Percentiles rank a stretch among this genome's conserved stretches.
phyloP scores from a whole-genome alignment of 169 alveolate genomes.

The Eimeria falciformis region DNA sequence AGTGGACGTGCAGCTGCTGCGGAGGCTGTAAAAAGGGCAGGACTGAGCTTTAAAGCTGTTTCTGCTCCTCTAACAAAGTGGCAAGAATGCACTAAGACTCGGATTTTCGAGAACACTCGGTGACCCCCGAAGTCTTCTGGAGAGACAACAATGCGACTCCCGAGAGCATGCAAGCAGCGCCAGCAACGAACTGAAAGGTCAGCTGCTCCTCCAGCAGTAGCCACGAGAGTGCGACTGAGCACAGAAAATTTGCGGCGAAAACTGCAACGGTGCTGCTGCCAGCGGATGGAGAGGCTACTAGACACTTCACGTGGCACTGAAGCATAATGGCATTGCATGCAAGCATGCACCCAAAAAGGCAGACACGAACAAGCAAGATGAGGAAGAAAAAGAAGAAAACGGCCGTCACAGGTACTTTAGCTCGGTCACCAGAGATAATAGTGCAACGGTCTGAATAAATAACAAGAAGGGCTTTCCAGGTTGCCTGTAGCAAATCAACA shows the following conservation, averaged over 20 bases:
- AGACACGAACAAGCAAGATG: constrained; percentile 39
- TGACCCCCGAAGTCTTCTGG: neutral
- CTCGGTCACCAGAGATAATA: neutral
- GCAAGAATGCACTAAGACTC: too few relatives aligned
- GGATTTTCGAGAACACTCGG: too few relatives aligned
- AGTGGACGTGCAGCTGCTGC: too few relatives aligned
- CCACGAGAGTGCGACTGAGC: constrained; percentile 45
- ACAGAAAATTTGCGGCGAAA: constrained; percentile 61
- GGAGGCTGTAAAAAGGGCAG: too few relatives aligned
- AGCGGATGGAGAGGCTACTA: constrained; percentile 48
- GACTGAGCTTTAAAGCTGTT: too few relatives aligned
- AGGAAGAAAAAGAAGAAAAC: constrained; percentile 1
- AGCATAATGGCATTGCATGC: constrained; percentile 65
- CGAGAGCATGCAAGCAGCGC: constrained; percentile 71
- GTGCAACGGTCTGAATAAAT: constrained; percentile 4
- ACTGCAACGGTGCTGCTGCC: constrained; percentile 70
- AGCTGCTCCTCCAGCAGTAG: constrained; percentile 62
- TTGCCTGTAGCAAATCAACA: constrained; percentile 5
- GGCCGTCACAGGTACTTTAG: neutral
- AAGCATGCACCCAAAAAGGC: constrained; percentile 44
- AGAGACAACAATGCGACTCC: constrained; percentile 72
- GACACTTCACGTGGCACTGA: constrained; percentile 42
- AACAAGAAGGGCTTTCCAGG: constrained; percentile 56
- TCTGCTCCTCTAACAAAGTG: too few relatives aligned
- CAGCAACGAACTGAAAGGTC: constrained; percentile 45